These are phyloP conservation scores for Amoeboaphelidium protococcarum DNA, from an alignment of 371 early-diverging fungal species.

Conservation along the genomic window DNA sequence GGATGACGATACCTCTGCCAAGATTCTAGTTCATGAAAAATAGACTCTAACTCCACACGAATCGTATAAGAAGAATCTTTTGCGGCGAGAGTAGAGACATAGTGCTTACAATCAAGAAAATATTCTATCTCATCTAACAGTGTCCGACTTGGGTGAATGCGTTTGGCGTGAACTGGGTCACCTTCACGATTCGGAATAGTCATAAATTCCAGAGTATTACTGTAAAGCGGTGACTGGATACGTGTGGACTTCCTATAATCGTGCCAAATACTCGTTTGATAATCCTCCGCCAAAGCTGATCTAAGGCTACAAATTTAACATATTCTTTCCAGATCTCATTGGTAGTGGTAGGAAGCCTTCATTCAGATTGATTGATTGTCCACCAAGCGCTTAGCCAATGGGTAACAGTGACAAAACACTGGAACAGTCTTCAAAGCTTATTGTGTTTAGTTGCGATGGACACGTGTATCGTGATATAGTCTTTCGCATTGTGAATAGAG, in stretches of 20 bases:
- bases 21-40: too few relatives aligned
- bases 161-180: too few relatives aligned
- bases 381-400: constrained; percentile 30
- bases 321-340: constrained; percentile 88
- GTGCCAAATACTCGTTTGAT: constrained; percentile 80
- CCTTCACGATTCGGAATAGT: too few relatives aligned
- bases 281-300: constrained; percentile 92
- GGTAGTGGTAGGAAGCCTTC: constrained; percentile 26
- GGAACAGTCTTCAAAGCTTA: constrained; percentile 17
- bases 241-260: constrained; percentile 97
- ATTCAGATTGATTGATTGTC: not conserved
- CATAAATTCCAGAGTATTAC: constrained; percentile 77
- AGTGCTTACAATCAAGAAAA: too few relatives aligned
- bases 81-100: too few relatives aligned
- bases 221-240: constrained; percentile 84
- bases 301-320: constrained; percentile 81
- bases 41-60: too few relatives aligned
- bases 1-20: too few relatives aligned
- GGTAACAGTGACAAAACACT: constrained; percentile 48
- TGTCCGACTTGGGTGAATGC: too few relatives aligned
- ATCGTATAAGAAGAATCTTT: too few relatives aligned
- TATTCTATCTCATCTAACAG: too few relatives aligned
- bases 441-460: too few relatives aligned
- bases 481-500: constrained; percentile 71
- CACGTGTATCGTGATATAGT: constrained; percentile 90